These are phyloP conservation scores for Leonotis leonurus DNA, from an alignment of 257 asterid species.

Conservation along the genomic window DNA sequence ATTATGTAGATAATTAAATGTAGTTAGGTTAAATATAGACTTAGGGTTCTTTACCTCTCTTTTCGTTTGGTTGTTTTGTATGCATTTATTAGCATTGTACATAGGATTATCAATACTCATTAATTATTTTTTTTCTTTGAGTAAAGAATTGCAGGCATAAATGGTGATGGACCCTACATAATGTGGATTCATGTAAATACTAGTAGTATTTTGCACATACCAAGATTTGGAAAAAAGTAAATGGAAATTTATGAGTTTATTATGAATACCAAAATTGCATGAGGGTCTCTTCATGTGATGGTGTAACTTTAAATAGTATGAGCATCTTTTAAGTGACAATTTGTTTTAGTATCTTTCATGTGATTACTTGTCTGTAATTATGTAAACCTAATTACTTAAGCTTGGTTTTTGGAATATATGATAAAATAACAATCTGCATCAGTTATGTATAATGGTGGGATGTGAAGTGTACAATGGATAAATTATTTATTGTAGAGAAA, in stretches of 20 bases:
- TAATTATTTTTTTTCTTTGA: neutral
- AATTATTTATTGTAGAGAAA: too few relatives aligned
- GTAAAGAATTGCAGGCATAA: neutral
- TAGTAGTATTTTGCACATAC: neutral
- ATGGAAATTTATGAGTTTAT: neutral
- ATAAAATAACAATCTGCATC: too few relatives aligned
- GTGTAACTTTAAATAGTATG: too few relatives aligned
- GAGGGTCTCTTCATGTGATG: too few relatives aligned
- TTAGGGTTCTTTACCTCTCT: conserved; percentile 3
- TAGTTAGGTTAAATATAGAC: conserved; percentile 2
- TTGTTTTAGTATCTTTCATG: too few relatives aligned
- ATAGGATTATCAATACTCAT: neutral
- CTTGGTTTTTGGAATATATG: too few relatives aligned
- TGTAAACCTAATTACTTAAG: too few relatives aligned
- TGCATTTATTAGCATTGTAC: neutral
- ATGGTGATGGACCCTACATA: neutral
- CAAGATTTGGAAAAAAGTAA: neutral
- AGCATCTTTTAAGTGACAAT: too few relatives aligned
- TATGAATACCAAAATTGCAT: neutral
- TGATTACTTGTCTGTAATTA: too few relatives aligned
- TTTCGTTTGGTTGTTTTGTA: neutral
- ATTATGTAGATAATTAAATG: conserved; percentile 11
- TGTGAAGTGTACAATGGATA: too few relatives aligned
- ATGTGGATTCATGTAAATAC: neutral
- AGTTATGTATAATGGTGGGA: too few relatives aligned